These are phyloP conservation scores for Chlorella sp. DNA, from an alignment of 139 green algal genomes.

Conservation along the genomic window DNA sequence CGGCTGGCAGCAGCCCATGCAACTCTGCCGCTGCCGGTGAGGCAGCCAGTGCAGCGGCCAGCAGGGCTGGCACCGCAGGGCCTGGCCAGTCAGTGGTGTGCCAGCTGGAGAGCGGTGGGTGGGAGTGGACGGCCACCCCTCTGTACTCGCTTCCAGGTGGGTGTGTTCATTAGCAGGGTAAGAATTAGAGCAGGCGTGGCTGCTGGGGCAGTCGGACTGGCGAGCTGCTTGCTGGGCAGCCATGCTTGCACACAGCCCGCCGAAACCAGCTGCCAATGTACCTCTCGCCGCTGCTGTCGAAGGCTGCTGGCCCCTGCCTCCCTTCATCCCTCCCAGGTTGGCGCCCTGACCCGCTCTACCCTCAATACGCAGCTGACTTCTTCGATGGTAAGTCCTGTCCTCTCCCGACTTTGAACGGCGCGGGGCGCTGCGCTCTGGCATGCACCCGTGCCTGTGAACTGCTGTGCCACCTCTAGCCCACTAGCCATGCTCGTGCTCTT, in stretches of 20 bases:
- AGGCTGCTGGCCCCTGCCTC: background rate
- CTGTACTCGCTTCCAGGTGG: constrained; percentile 56
- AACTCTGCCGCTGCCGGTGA: background rate
- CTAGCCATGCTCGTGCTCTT: too few species aligned
- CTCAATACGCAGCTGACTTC: constrained; percentile 72
- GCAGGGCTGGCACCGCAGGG: background rate
- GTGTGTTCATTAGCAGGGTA: background rate
- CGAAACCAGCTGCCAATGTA: too few species aligned
- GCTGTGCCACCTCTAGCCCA: too few species aligned
- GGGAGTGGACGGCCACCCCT: constrained; percentile 68
- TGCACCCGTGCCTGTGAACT: too few species aligned
- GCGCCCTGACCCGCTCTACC: constrained; percentile 56
- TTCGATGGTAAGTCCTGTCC: constrained; percentile 54
- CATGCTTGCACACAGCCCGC: too few species aligned
- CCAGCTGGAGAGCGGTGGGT: constrained; percentile 53
- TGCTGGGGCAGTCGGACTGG: too few species aligned
- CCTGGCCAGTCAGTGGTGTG: background rate
- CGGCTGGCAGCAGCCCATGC: too few species aligned
- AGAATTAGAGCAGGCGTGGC: background rate
- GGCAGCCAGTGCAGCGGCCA: background rate
- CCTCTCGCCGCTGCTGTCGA: too few species aligned
- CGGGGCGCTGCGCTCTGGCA: too few species aligned
- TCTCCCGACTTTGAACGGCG: background rate
- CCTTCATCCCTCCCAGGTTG: constrained; percentile 48
- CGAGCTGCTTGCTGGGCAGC: too few species aligned